Percentiles rank a stretch among this genome's conserved stretches.
These are phyloP conservation scores for Salmacisia buchloeana DNA, from an alignment of 1,284 basidiomycete genomes.

Conservation along the genomic window DNA sequence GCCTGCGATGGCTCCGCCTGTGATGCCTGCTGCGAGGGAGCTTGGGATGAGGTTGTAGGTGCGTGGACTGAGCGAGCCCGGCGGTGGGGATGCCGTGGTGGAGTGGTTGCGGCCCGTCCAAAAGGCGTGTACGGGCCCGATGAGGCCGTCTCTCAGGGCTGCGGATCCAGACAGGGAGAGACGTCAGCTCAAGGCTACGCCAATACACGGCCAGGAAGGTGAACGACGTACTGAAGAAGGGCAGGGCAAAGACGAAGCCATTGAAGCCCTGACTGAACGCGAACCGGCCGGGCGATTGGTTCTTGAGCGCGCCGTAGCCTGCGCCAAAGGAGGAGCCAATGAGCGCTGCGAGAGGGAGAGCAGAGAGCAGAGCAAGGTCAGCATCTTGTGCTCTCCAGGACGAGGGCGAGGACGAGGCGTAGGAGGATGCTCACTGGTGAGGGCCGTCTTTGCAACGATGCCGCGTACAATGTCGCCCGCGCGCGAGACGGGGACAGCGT, in stretches of 20 bases:
- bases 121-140: neutral
- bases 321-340: neutral
- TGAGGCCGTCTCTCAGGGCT: neutral
- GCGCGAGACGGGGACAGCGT: no score
- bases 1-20: neutral
- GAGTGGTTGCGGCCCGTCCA: neutral
- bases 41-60: neutral
- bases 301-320: neutral
- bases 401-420: no score
- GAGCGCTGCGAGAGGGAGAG: neutral
- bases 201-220: neutral
- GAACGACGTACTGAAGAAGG: constrained; percentile 1
- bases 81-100: neutral
- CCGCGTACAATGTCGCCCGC: no score
- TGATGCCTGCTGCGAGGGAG: neutral
- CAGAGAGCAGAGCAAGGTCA: neutral
- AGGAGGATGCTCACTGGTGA: no score
- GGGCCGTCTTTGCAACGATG: no score
- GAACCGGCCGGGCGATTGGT: neutral
- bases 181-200: neutral
- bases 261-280: neutral
- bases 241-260: constrained; percentile 6
- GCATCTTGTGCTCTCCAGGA: no score
- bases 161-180: neutral
- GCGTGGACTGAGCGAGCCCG: neutral